A percentile compares a stretch with the other conserved stretches of the same genome.
Conservation (phyloP, 2,329 filamentous ascomycete genomes). For the Fusarium heterosporum region DNA sequence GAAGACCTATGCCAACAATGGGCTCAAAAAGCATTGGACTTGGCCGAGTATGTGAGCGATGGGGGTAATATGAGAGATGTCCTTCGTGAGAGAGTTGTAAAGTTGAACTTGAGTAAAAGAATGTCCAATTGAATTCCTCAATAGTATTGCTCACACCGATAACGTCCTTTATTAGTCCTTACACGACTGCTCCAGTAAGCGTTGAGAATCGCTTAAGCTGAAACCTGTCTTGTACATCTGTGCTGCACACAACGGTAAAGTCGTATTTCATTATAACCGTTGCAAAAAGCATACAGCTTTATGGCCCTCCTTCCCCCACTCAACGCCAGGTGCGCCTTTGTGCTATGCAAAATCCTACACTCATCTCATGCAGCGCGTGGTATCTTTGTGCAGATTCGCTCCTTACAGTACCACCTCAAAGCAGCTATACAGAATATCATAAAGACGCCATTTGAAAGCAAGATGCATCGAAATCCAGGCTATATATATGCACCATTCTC, state of each 20-base stretch:
- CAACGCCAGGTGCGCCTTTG: conserved; percentile 35
- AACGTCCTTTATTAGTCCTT: not conserved
- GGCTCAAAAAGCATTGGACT: conserved; percentile 70
- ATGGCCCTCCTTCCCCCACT: conserved; percentile 26
- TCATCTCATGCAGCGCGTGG: conserved; percentile 34
- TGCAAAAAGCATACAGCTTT: conserved; percentile 30
- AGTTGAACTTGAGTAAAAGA: conserved; percentile 49
- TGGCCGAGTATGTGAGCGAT: conserved; percentile 71
- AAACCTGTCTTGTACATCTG: conserved; percentile 12
- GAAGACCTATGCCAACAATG: conserved; percentile 68
- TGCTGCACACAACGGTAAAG: conserved; percentile 21
- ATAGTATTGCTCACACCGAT: not conserved
- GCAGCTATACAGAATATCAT: conserved; percentile 18
- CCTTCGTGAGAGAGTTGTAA: conserved; percentile 59
- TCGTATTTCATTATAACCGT: conserved; percentile 29
- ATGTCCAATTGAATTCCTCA: not conserved
- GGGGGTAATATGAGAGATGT: conserved; percentile 58
- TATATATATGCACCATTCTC: conserved; percentile 28
- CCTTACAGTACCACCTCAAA: conserved; percentile 12
- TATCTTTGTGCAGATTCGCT: conserved; percentile 30
- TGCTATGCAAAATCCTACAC: conserved; percentile 35
- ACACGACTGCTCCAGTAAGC: not conserved
- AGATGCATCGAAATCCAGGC: conserved; percentile 27
- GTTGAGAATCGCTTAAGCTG: conserved; percentile 1
- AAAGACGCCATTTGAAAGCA: conserved; percentile 18